phyloP scores from a whole-genome alignment of 73 alveolate species.

The Paramecium primaurelia region DNA sequence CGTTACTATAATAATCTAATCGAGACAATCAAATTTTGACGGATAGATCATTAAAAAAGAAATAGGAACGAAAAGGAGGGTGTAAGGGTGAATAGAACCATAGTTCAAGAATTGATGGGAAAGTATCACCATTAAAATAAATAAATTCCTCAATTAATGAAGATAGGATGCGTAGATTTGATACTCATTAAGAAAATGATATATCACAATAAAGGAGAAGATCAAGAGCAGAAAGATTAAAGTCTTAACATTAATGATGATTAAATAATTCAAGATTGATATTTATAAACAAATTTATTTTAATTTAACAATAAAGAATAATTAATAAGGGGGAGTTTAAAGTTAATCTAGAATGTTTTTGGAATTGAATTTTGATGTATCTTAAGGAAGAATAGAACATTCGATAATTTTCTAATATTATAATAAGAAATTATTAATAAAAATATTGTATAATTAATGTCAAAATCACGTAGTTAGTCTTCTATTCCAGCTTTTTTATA shows the following conservation, averaged over 20 bases:
- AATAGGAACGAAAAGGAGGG: neutral
- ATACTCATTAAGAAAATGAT: neutral
- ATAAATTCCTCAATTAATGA: neutral
- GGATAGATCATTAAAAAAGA: neutral
- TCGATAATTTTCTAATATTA: neutral
- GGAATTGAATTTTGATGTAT: neutral
- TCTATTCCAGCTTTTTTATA: slow-evolving; percentile 62
- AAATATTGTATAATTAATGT: neutral
- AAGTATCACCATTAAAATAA: neutral
- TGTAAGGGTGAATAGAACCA: neutral
- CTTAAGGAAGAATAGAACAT: neutral
- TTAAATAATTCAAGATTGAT: neutral
- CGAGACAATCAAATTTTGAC: neutral
- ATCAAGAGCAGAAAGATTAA: neutral
- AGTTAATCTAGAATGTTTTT: neutral
- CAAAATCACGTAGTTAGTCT: slow-evolving; percentile 1
- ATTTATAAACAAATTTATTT: neutral
- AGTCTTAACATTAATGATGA: neutral
- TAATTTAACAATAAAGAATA: neutral
- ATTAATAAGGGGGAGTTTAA: neutral
- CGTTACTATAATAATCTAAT: neutral
- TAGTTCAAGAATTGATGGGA: neutral
- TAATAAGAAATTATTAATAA: neutral
- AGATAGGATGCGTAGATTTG: neutral
- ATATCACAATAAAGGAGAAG: neutral